Conservation (phyloP, 2,329 filamentous ascomycete genomes). For the Beauveria sp. region DNA sequence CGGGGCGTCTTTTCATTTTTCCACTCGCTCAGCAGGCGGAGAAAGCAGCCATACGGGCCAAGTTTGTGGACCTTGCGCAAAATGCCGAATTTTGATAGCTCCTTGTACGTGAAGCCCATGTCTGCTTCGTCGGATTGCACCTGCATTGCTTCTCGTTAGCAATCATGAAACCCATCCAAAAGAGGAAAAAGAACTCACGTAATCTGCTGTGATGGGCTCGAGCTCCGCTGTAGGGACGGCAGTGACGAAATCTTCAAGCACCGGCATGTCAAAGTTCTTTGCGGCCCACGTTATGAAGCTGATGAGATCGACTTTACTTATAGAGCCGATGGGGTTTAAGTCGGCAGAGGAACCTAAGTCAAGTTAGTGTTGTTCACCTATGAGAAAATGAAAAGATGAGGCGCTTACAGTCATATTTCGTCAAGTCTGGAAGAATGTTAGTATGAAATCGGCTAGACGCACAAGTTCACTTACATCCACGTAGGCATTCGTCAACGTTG, state of each 20-base stretch:
- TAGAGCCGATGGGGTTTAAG: conserved; percentile 19
- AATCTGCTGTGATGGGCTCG: conserved; percentile 31
- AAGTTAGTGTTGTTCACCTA: not conserved
- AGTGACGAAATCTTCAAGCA: conserved; percentile 55
- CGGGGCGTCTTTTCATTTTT: conserved; percentile 21
- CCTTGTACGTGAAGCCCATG: conserved; percentile 37
- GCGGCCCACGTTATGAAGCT: conserved; percentile 54
- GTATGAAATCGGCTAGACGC: not conserved
- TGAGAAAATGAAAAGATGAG: not conserved
- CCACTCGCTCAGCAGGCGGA: conserved; percentile 32
- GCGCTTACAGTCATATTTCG: conserved; percentile 21
- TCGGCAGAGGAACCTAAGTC: conserved; percentile 33
- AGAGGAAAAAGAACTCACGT: conserved; percentile 10
- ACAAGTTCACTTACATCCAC: conserved; percentile 1
- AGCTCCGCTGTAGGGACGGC: conserved; percentile 50
- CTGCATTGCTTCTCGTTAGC: not conserved
- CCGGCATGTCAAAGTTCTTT: conserved; percentile 50
- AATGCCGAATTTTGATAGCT: conserved; percentile 31
- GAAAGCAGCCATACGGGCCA: conserved; percentile 31
- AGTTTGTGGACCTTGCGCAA: conserved; percentile 34
- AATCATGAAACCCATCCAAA: not conserved
- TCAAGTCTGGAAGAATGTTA: conserved; percentile 21
- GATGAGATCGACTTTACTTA: conserved; percentile 55
- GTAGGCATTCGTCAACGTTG: conserved; percentile 21
- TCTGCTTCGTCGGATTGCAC: conserved; percentile 33